A percentile compares a stretch with the other conserved stretches of the same genome.
phyloP scores from a whole-genome alignment of 345 rosid genomes.

The Eucalyptus decipiens region DNA sequence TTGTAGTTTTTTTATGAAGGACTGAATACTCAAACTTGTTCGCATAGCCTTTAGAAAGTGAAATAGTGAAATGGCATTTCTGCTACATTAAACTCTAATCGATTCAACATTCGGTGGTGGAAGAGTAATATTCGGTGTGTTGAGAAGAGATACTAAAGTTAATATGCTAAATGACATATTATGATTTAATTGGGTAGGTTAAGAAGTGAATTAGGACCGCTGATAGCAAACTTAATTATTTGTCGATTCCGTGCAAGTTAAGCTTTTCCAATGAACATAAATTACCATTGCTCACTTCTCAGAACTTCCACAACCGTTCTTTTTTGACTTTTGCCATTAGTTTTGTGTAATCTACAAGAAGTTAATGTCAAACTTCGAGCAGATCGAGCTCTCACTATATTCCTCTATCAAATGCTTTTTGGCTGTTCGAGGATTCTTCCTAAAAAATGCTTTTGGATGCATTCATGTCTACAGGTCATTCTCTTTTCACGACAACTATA shows the following conservation, averaged over 20 bases:
- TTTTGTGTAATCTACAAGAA: background rate
- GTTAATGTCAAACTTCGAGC: background rate
- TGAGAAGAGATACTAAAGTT: background rate
- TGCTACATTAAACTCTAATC: background rate
- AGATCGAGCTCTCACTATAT: background rate
- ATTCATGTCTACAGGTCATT: background rate
- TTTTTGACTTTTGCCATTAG: background rate
- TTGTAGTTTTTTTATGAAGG: background rate
- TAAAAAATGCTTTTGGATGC: background rate
- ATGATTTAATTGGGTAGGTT: background rate
- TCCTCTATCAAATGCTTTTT: background rate
- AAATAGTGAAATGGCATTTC: background rate
- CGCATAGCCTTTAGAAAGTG: background rate
- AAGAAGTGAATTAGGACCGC: background rate
- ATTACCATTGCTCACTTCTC: background rate
- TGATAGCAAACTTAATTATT: background rate
- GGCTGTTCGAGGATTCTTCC: background rate
- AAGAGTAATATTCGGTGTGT: background rate
- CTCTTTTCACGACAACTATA: background rate
- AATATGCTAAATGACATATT: background rate
- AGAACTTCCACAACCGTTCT: background rate
- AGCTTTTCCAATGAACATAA: background rate
- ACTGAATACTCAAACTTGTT: background rate
- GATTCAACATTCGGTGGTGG: background rate
- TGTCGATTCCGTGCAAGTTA: accelerated